Evolutionary conservation across 2,329 filamentous ascomycete genomes (phyloP), one percentile per base, ranked within the genome.

Genomic region (Coniochaeta sp.): DNA sequence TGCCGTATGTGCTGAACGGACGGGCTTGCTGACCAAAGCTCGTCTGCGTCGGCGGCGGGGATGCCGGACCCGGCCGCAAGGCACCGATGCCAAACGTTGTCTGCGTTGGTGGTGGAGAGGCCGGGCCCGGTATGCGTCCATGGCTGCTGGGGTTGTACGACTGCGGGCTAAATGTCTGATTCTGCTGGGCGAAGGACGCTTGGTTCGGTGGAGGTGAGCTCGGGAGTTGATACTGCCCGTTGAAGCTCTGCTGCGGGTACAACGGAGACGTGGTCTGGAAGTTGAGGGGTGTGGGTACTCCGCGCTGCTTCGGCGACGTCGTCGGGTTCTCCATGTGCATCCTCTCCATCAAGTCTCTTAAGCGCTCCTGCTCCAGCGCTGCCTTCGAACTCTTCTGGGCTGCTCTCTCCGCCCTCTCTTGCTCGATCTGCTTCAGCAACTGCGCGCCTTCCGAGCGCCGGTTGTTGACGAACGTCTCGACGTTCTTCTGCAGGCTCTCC

Each of bases 391-490:
- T 76, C 71, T 84, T 82, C 70, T 72, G 88, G 58, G 81, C 84
- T 5, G 85, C 82, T 24, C 31, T 36, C 58, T 89, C 86, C 66
- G 47, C 47, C 68, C 88, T 88, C 58, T 89, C 86, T 66, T 89
- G 87, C 73, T 96, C 92, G 64, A 99, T 99, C 67, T 92, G 89
- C 66, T 85, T 87, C 38, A 99, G 83, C 6, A 99, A 82, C 71
- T 96, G 91, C 0, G 91, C 91, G 4, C 95, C 95, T 77, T 99
- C 95, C 0, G 90, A 89, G 62, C 93, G 81, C 58, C 95, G 85
- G 73, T 99, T 99, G 77, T 92, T 96, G 65, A 99, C 93, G 74
- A 99, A 99, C 0, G 89, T 90, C 65, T 98, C 93, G 1, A 99
- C 95, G 68, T 99, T 99, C 81, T 96, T 95, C 68, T 92, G 87